Percentiles rank a stretch among this genome's conserved stretches.
Conservation (phyloP, 2,329 filamentous ascomycete genomes). For the Epichloe coenophiala region DNA sequence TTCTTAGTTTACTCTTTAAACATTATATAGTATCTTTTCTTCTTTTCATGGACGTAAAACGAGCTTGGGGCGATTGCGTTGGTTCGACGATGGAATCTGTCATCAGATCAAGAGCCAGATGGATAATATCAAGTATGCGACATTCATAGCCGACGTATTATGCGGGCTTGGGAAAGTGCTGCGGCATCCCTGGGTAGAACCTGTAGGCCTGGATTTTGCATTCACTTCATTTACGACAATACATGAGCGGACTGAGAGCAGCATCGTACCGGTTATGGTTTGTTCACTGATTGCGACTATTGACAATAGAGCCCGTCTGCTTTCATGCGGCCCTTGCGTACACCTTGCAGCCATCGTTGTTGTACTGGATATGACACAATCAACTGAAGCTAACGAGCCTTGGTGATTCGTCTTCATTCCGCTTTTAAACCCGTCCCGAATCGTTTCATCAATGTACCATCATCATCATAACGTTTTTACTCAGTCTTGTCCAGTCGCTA, state of each 20-base stretch:
- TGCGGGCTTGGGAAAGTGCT: background rate
- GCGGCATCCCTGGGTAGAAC: background rate
- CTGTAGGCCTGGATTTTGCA: no score
- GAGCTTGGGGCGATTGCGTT: background rate
- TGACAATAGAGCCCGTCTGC: background rate
- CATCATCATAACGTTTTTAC: slow-evolving; percentile 12
- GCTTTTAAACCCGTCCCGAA: slow-evolving; percentile 7
- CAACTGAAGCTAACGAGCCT: background rate
- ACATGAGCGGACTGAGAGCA: no score
- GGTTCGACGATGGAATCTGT: no score
- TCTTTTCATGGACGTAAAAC: background rate
- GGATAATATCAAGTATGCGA: no score
- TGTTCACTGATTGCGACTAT: background rate
- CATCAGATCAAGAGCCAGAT: no score
- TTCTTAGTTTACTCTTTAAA: background rate
- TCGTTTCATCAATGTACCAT: slow-evolving; percentile 19
- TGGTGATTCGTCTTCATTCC: slow-evolving; percentile 11
- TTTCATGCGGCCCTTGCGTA: background rate
- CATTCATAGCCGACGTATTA: background rate
- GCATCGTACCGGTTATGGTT: no score
- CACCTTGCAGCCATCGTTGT: background rate
- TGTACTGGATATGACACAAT: background rate
- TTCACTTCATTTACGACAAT: no score
- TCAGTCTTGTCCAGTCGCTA: background rate
- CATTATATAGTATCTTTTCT: background rate